Evolutionary conservation across 192 early-diverging fungal species (phyloP), one percentile per base, ranked within the genome.

Genomic region (Coemansia sp.): DNA sequence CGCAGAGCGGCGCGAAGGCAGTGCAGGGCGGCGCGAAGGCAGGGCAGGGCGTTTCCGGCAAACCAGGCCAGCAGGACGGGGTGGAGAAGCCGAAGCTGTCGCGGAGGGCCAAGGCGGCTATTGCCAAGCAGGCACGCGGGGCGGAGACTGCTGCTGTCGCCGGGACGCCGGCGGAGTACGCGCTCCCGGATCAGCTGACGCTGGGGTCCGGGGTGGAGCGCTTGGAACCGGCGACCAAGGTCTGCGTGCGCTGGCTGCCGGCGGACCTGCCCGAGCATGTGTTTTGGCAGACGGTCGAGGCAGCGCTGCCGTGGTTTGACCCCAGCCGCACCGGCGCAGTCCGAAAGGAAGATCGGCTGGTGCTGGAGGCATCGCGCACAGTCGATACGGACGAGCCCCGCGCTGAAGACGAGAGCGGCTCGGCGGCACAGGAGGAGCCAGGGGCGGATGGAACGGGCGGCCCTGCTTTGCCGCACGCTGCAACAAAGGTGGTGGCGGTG

Each of bases 221-320:
- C 4, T 16, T 45, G 6, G 56, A 44, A 4, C n/a, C 56, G 5
- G 45, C 43, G 0, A 64, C 65, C 27, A 77, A 77, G 56, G 56
- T 77, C n/a, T 67, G 68, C 30, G 54, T 77, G 19, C 67, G 74
- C 53, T 71, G 74, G 74, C 52, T 77, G 44, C 75, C 75, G 12
- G 54, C 59, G 11, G 69, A 71, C 29, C 61, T 78, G 2, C 75
- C 75, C 30, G 75, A 78, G 22, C 69, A 78, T 22, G 69, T 78
- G 38, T 72, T 78, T 45, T 78, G 76, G 76, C 63, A 38, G 12
- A 60, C 76, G 0, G 58, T 60, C 2, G 76, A 78, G 59, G 38
- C 76, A 1, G 56, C 76, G 0, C 58, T 78, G 19, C 76, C 65
- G 7, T 78, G 76, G 76, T 72, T 67, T 19, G 62, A 65, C 27